Evolutionary conservation across 148 eudicot species (phyloP).

Genomic region (Vaccinium macrocarpon): DNA sequence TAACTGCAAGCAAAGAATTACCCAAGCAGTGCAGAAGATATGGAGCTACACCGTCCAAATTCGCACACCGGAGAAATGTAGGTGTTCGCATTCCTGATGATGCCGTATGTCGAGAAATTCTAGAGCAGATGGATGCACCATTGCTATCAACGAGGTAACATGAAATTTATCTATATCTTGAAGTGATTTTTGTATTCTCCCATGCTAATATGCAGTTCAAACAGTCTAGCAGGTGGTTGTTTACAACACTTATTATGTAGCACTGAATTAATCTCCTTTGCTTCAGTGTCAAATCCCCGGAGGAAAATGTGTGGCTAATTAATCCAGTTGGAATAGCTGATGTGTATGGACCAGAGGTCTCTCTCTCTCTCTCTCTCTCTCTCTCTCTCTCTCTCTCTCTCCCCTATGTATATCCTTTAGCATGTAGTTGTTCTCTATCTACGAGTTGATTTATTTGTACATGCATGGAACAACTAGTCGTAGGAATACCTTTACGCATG

Average conservation of each 20-base stretch:
- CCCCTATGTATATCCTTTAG: neutral
- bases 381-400: neutral
- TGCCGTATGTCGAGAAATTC: slow-evolving; percentile 66
- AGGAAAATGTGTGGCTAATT: slow-evolving; percentile 76
- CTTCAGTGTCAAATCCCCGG: slow-evolving; percentile 68
- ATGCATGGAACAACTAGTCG: neutral
- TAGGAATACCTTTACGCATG: neutral
- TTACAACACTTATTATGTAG: slow-evolving; percentile 1
- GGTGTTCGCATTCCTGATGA: slow-evolving; percentile 94
- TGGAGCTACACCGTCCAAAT: slow-evolving; percentile 61
- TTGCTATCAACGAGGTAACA: slow-evolving; percentile 77
- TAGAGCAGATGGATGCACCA: slow-evolving; percentile 71
- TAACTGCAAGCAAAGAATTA: slow-evolving; percentile 79
- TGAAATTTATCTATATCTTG: neutral
- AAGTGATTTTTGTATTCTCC: neutral
- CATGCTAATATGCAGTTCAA: neutral
- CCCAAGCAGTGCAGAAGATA: slow-evolving; percentile 70
- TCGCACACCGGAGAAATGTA: slow-evolving; percentile 59
- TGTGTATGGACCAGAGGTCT: slow-evolving; percentile 80
- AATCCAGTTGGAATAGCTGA: slow-evolving; percentile 86
- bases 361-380: neutral
- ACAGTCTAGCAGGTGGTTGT: neutral
- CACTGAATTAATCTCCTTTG: neutral
- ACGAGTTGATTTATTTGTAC: neutral
- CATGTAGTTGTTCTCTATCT: neutral